phyloP scores from a whole-genome alignment of 2,329 filamentous ascomycete genomes.

The Hymenoscyphus scutula region DNA sequence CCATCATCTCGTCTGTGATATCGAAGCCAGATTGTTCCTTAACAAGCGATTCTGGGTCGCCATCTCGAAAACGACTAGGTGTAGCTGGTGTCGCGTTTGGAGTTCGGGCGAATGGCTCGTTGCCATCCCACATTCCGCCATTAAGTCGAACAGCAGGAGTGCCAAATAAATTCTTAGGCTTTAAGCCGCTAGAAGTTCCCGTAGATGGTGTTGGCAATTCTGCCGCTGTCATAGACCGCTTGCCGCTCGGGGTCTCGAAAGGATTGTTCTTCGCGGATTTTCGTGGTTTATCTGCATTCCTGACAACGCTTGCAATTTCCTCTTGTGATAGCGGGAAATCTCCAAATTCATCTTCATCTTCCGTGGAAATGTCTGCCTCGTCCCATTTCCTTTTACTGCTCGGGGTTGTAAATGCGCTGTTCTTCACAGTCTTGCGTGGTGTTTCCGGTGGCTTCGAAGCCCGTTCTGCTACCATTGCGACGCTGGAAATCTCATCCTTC shows the following conservation, averaged over 20 bases:
- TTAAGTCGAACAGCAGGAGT: slow-evolving; percentile 16
- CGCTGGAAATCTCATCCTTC: slow-evolving; percentile 25
- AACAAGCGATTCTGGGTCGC: not conserved
- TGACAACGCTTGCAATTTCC: slow-evolving; percentile 27
- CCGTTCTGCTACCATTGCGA: slow-evolving; percentile 13
- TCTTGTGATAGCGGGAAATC: slow-evolving; percentile 26
- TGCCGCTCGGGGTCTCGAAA: slow-evolving; percentile 30
- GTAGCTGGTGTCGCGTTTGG: slow-evolving; percentile 29
- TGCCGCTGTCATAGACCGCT: slow-evolving; percentile 30
- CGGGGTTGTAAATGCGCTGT: slow-evolving; percentile 24
- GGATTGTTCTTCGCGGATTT: slow-evolving; percentile 25
- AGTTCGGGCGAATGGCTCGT: slow-evolving; percentile 25
- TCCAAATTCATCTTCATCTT: slow-evolving; percentile 32
- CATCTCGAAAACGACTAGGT: slow-evolving; percentile 26
- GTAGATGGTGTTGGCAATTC: slow-evolving; percentile 32
- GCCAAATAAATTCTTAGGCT: slow-evolving; percentile 3
- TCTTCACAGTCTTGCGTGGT: slow-evolving; percentile 29
- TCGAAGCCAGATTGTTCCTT: slow-evolving; percentile 30
- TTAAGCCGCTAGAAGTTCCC: slow-evolving; percentile 14
- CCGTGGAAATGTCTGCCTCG: slow-evolving; percentile 17
- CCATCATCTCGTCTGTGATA: slow-evolving; percentile 48
- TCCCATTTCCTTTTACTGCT: slow-evolving; percentile 33
- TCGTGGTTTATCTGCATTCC: slow-evolving; percentile 26
- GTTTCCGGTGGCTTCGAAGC: slow-evolving; percentile 20
- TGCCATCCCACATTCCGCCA: slow-evolving; percentile 27